These are phyloP conservation scores for Leccinum variicolor DNA, from an alignment of 768 basidiomycete genomes.

Conservation along the genomic window DNA sequence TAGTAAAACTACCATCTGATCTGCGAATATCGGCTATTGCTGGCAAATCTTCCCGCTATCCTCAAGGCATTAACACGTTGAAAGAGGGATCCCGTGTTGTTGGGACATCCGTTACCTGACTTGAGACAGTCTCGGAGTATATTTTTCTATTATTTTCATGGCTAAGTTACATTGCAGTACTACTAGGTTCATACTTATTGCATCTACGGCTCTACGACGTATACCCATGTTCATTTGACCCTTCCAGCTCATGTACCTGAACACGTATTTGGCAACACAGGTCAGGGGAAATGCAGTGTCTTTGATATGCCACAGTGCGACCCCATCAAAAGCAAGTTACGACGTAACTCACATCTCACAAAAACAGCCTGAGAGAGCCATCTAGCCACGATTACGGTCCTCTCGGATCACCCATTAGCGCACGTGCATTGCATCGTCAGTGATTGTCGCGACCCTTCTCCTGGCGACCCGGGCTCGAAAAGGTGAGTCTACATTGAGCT, in stretches of 20 bases:
- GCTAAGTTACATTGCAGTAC: slow-evolving; percentile 1
- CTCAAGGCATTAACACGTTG: slow-evolving; percentile 1
- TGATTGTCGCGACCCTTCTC: neutral
- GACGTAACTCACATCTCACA: slow-evolving; percentile 1
- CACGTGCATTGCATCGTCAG: neutral
- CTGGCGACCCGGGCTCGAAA: neutral
- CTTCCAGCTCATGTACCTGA: neutral
- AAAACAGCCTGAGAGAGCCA: neutral
- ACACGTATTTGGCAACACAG: neutral
- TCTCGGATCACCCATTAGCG: neutral
- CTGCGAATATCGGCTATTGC: slow-evolving; percentile 30
- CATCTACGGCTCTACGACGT: slow-evolving; percentile 6
- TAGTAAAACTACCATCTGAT: slow-evolving; percentile 68
- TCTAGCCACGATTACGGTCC: neutral
- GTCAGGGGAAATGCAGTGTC: neutral
- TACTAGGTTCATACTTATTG: slow-evolving; percentile 1
- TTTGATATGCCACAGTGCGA: neutral
- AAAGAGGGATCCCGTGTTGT: slow-evolving; percentile 9
- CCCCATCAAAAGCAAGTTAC: slow-evolving; percentile 1
- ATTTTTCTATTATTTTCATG: slow-evolving; percentile 6
- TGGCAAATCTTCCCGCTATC: slow-evolving; percentile 13
- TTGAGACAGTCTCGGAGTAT: neutral
- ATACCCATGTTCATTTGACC: slow-evolving; percentile 4
- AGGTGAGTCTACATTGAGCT: slow-evolving; percentile 4
- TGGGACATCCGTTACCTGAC: slow-evolving; percentile 3